These are phyloP conservation scores for Trypanosoma cruzi DNA, from an alignment of 208 protist species.

Conservation along the genomic window DNA sequence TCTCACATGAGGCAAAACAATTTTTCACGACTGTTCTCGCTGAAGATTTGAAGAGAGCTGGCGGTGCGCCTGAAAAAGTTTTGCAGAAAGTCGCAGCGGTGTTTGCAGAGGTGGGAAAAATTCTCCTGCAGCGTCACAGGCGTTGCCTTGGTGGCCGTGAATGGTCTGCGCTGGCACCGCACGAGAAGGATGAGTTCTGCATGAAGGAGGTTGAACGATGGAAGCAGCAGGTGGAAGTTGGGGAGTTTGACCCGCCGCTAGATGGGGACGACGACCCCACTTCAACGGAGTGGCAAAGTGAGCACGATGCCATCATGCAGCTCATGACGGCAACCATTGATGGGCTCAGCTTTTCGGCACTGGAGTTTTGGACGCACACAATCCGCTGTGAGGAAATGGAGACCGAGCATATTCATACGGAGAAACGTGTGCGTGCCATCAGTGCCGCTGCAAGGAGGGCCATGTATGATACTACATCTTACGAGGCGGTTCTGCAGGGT, in stretches of 20 bases:
- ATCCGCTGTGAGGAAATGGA: constrained; percentile 77
- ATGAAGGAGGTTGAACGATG: constrained; percentile 51
- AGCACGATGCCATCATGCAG: constrained; percentile 56
- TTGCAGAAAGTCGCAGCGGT: constrained; percentile 44
- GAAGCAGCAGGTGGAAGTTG: constrained; percentile 55
- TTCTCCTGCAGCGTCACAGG: constrained; percentile 45
- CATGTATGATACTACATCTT: constrained; percentile 48
- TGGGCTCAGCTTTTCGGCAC: constrained; percentile 53
- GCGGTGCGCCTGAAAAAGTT: constrained; percentile 38
- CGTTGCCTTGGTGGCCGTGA: constrained; percentile 26
- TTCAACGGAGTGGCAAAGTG: constrained; percentile 66
- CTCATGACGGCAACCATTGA: constrained; percentile 40
- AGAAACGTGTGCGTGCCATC: constrained; percentile 46
- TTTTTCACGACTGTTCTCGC: constrained; percentile 71
- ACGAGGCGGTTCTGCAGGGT: constrained; percentile 40
- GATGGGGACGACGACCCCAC: constrained; percentile 60
- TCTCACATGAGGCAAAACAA: constrained; percentile 41
- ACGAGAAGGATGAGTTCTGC: constrained; percentile 48
- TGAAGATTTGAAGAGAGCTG: constrained; percentile 34
- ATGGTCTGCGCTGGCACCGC: constrained; percentile 21
- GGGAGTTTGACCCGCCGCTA: constrained; percentile 56
- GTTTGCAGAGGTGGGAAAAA: constrained; percentile 46
- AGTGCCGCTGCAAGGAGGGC: constrained; percentile 54
- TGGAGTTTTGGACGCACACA: constrained; percentile 81
- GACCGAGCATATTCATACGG: constrained; percentile 73